Percentiles rank a stretch among this genome's conserved stretches.
Evolutionary conservation across 371 early-diverging fungal species (phyloP).

Genomic region (Saksenaea oblongispora): DNA sequence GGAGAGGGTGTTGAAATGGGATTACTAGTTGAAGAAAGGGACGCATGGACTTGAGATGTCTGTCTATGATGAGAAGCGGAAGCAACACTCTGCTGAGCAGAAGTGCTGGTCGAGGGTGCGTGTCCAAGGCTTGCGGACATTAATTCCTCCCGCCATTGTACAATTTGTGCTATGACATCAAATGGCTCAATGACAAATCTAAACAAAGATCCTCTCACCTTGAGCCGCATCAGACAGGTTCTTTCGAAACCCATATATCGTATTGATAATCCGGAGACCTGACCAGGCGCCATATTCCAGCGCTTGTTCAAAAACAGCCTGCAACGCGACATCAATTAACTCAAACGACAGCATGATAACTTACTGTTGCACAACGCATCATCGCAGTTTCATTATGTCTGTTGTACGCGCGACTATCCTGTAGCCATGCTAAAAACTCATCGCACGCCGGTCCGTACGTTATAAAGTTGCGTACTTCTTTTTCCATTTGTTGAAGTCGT

Average conservation of each 20-base stretch:
- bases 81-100: background rate
- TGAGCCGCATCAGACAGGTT: slow-evolving; percentile 10
- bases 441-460: slow-evolving; percentile 44
- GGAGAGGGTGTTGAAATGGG: background rate
- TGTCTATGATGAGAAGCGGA: background rate
- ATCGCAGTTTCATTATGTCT: slow-evolving; percentile 25
- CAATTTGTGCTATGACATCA: slow-evolving; percentile 8
- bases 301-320: slow-evolving; percentile 21
- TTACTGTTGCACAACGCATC: slow-evolving; percentile 29
- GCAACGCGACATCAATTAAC: background rate
- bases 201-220: slow-evolving; percentile 13
- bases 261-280: slow-evolving; percentile 25
- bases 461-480: slow-evolving; percentile 23
- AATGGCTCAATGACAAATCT: background rate
- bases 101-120: background rate
- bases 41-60: background rate
- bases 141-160: slow-evolving; percentile 14
- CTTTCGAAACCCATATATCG: slow-evolving; percentile 7
- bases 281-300: slow-evolving; percentile 33
- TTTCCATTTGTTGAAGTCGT: slow-evolving; percentile 25
- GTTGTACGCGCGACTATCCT: slow-evolving; percentile 37
- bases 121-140: background rate
- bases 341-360: background rate
- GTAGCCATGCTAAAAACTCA: slow-evolving; percentile 36
- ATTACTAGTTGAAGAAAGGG: background rate